Evolutionary conservation across 805 yeast species (phyloP), one percentile per base, ranked within the genome.

Genomic region (Phaffomyces antillensis): DNA sequence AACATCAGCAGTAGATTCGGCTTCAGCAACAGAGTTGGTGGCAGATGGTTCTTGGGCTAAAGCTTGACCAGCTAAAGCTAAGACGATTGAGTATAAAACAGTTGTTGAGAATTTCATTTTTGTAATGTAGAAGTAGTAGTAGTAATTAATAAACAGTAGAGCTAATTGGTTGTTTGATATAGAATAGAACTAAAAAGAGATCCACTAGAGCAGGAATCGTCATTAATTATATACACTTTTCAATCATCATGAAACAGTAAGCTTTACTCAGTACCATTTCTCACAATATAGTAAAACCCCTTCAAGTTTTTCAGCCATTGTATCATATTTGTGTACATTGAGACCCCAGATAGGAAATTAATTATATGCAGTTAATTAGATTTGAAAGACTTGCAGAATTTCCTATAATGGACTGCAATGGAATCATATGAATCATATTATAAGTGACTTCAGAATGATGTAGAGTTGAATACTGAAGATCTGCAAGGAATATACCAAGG

Each of bases 31-130:
- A 24, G 34, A 53, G 39, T 45, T 30, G 13, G 40, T 34, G 16
- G 39, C 24, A 12, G 47, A 16, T 31, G 16, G 26, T 15, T 36
- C 47, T 9, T 41, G 41, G 16, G 52, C 49, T n/a, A 45, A 23
- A 11, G 42, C 41, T 34, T 45, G 34, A 11, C 47, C 46, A 36
- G 49, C 41, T 23, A 50, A 37, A 28, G 50, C 46, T 26, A 50
- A 37, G 8, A 46, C 17, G 26, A 42, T 20, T 16, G 51, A 37
- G 15, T 18, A 34, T 17, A 48, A 23, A 30, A 43, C 28, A 39
- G 48, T 32, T 12, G 44, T 49, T 7, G 54, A 46, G 30, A 51
- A 49, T 42, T 46, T 43, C 54, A 51, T 49, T 8, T 28, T 39
- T 35, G 23, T 17, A 33, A n/a, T 33, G n/a, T 13, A n/a, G n/a